Percentiles rank a stretch among this genome's conserved stretches.
Conservation (phyloP, 306 rosid genomes). For the Albizia julibrissin region DNA sequence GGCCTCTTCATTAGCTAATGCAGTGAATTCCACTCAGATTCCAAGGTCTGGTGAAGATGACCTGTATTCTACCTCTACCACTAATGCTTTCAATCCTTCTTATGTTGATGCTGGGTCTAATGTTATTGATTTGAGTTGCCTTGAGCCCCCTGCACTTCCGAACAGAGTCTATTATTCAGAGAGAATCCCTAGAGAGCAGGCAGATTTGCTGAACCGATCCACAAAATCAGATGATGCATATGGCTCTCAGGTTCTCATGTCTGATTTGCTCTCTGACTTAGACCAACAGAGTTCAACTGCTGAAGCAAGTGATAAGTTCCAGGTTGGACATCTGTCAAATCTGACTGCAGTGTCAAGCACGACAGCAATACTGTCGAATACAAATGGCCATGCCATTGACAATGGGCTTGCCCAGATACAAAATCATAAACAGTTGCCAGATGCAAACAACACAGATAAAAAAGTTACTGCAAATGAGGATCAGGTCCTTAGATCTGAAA, state of each 20-base stretch:
- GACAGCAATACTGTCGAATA: slow-evolving; percentile 39
- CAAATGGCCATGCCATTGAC: slow-evolving; percentile 45
- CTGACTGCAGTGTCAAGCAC: slow-evolving; percentile 44
- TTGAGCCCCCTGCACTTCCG: slow-evolving; percentile 70
- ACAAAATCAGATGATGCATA: slow-evolving; percentile 83
- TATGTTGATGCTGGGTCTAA: slow-evolving; percentile 56
- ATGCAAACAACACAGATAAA: slow-evolving; percentile 42
- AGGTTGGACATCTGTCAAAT: slow-evolving; percentile 46
- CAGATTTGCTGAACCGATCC: slow-evolving; percentile 74
- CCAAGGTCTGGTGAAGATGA: slow-evolving; percentile 56
- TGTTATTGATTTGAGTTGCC: slow-evolving; percentile 61
- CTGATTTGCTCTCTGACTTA: slow-evolving; percentile 66
- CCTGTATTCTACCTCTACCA: slow-evolving; percentile 42
- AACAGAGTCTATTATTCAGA: slow-evolving; percentile 83
- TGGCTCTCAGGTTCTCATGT: slow-evolving; percentile 60
- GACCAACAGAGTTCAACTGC: slow-evolving; percentile 44
- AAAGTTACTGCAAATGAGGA: slow-evolving; percentile 47
- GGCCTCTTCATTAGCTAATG: slow-evolving; percentile 44
- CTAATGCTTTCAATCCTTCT: slow-evolving; percentile 49
- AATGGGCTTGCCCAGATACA: slow-evolving; percentile 54
- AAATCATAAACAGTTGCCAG: slow-evolving; percentile 52
- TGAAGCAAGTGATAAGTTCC: slow-evolving; percentile 49
- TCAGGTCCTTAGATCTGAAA: slow-evolving; percentile 38
- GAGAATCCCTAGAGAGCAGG: slow-evolving; percentile 88
- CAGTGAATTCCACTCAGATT: slow-evolving; percentile 49